Evolutionary conservation across 2,329 filamentous ascomycete species (phyloP).

Genomic region (Aspergillus aculeatus): DNA sequence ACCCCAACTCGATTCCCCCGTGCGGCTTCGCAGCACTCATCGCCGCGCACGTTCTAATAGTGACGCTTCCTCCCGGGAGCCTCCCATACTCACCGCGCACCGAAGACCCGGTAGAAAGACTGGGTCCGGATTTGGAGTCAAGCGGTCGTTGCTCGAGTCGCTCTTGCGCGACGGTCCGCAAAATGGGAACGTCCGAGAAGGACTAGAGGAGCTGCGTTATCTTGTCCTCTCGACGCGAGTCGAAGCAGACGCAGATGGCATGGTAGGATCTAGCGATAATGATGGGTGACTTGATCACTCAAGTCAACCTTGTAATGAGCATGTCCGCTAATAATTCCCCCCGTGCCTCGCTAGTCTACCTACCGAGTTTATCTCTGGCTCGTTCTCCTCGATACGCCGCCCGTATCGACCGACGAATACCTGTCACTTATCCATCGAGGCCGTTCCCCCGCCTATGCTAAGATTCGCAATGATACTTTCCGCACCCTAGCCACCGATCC

Average conservation of each 20-base stretch:
- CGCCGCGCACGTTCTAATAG: conserved; percentile 69
- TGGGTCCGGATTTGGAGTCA: conserved; percentile 43
- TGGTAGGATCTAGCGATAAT: conserved; percentile 39
- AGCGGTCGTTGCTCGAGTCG: conserved; percentile 63
- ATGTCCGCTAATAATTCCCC: conserved; percentile 10
- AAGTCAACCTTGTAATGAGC: neutral
- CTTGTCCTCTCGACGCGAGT: conserved; percentile 51
- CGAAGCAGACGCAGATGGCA: conserved; percentile 53
- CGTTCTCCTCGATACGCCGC: conserved; percentile 82
- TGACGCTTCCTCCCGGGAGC: conserved; percentile 57
- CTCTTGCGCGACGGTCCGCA: conserved; percentile 78
- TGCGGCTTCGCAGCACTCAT: conserved; percentile 26
- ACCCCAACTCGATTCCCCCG: conserved; percentile 28
- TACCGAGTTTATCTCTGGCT: conserved; percentile 95
- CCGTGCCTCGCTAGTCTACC: conserved; percentile 63
- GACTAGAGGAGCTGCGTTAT: conserved; percentile 48
- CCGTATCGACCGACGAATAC: conserved; percentile 83
- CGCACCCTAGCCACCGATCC: conserved; percentile 94
- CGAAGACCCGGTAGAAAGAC: conserved; percentile 45
- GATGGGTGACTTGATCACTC: neutral
- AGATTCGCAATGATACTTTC: conserved; percentile 98
- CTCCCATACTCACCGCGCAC: conserved; percentile 24
- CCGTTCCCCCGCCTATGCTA: conserved; percentile 89
- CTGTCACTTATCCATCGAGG: conserved; percentile 88
- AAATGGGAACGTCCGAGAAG: conserved; percentile 58